Percentiles rank a stretch among this genome's conserved stretches.
These are phyloP conservation scores for Trichosanthes cucumerina DNA, from an alignment of 306 rosid genomes.

Conservation along the genomic window DNA sequence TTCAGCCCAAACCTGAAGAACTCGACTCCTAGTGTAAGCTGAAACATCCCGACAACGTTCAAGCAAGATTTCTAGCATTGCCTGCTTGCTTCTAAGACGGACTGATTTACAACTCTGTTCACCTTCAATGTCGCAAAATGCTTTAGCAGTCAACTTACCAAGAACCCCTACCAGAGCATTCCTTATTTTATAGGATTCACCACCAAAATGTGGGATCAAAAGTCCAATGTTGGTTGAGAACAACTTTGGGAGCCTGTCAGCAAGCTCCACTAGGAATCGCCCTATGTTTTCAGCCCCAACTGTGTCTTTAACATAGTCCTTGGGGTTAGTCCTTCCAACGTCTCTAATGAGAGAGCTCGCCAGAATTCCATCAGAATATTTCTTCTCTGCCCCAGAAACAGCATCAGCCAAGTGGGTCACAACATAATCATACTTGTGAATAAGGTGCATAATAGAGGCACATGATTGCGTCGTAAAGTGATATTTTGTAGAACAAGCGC, in stretches of 20 bases:
- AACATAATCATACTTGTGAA: slow-evolving; percentile 88
- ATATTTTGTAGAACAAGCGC: slow-evolving; percentile 84
- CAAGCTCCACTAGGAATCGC: slow-evolving; percentile 75
- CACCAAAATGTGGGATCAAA: slow-evolving; percentile 87
- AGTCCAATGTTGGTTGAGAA: slow-evolving; percentile 80
- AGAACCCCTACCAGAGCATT: slow-evolving; percentile 80
- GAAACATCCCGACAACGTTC: slow-evolving; percentile 98
- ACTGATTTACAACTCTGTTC: slow-evolving; percentile 65
- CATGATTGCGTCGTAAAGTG: slow-evolving; percentile 74
- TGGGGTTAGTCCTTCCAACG: slow-evolving; percentile 85
- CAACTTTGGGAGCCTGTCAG: slow-evolving; percentile 84
- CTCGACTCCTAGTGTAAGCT: slow-evolving; percentile 91
- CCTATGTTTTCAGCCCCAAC: slow-evolving; percentile 91
- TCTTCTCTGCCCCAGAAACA: slow-evolving; percentile 64
- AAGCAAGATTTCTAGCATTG: slow-evolving; percentile 90
- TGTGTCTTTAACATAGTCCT: slow-evolving; percentile 78
- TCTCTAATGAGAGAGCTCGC: slow-evolving; percentile 71
- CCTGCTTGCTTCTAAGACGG: slow-evolving; percentile 89
- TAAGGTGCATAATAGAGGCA: slow-evolving; percentile 77
- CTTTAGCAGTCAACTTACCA: slow-evolving; percentile 79
- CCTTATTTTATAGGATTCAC: slow-evolving; percentile 88
- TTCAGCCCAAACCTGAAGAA: slow-evolving; percentile 96
- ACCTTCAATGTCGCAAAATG: slow-evolving; percentile 70
- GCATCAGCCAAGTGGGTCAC: slow-evolving; percentile 78
- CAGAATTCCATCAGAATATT: slow-evolving; percentile 80